Evolutionary conservation across 306 rosid genomes (phyloP), one percentile per base, ranked within the genome.

Genomic region (Trifolium pratense): DNA sequence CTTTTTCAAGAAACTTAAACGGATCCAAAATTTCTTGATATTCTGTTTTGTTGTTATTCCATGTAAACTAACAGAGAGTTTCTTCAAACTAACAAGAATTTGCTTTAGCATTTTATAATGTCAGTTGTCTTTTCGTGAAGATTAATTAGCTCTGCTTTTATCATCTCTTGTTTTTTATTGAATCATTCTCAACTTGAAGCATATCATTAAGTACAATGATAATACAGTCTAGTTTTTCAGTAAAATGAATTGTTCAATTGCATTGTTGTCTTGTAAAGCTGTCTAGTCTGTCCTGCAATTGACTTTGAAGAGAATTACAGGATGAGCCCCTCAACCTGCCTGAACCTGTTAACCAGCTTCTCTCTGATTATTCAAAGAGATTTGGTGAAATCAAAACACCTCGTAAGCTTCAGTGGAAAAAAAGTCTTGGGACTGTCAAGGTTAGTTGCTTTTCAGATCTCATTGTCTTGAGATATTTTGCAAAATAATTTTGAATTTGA

Each of bases 371-470:
- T 83, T 91, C 97, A 1, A 88, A 85, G 84, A 87, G 97, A 83
- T 93, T 93, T 83, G 59, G 86, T 86, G 98, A 93, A 86, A 86
- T 91, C 70, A 93, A 91, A 90, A 93, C 92, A 70, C 98, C 98
- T 9, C 97, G 98, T 59, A 93, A 93, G 85, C 89, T 93, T 53
- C 84, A 81, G 73, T 93, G 98, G 98, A 91, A 89, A 86, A 88
- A 79, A 84, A 91, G 92, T 80, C 97, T 93, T 21, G 98, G 97
- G 29, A 86, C 92, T n/a, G 91, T 93, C 71, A 93, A 93, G 96
- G 98, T 89, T 76, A 29, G 89, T 70, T 64, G 48, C 59, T 82
- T 71, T 21, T 7, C 15, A 36, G 61, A 25, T 51, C 9, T 23
- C 5, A 53, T 11, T 64, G 20, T 59, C 32, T 34, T 13, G 32